Conservation (phyloP, 148 eudicot genomes). For the Diospyros lotus region DNA sequence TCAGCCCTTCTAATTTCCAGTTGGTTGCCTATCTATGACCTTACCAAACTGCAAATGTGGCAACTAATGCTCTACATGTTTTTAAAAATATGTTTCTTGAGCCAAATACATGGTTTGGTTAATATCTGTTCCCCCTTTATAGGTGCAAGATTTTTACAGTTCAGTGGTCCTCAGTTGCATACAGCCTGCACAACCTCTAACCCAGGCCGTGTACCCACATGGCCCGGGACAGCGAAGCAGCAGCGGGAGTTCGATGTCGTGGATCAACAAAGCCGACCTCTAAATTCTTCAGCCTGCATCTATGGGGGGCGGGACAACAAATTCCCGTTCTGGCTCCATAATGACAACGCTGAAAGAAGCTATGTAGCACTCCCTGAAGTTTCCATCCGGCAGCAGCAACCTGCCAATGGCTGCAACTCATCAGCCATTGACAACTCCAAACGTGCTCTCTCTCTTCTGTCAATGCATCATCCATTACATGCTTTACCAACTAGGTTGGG, state of each 20-base stretch:
- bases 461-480: conserved; percentile 32
- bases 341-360: conserved; percentile 8
- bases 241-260: not conserved
- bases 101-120: not conserved
- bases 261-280: not conserved
- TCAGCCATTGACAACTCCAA: conserved; percentile 17
- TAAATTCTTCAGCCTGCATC: not conserved
- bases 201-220: not conserved
- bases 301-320: conserved; percentile 17
- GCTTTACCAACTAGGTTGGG: conserved; percentile 8
- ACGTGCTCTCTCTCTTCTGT: conserved; percentile 71
- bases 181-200: not conserved
- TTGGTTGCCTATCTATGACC: too few species aligned
- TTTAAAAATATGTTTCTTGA: not conserved
- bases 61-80: not conserved
- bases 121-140: not conserved
- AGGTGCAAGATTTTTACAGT: conserved; percentile 34
- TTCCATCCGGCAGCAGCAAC: conserved; percentile 13
- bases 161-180: conserved; percentile 11
- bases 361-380: conserved; percentile 7
- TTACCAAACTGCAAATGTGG: too few species aligned
- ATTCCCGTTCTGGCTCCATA: conserved; percentile 17
- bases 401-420: conserved; percentile 11
- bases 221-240: conserved; percentile 9
- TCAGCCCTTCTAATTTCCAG: too few species aligned